A percentile compares a stretch with the other conserved stretches of the same genome.
Conservation (phyloP, 2,329 filamentous ascomycete species). For the Venturia effusa region DNA sequence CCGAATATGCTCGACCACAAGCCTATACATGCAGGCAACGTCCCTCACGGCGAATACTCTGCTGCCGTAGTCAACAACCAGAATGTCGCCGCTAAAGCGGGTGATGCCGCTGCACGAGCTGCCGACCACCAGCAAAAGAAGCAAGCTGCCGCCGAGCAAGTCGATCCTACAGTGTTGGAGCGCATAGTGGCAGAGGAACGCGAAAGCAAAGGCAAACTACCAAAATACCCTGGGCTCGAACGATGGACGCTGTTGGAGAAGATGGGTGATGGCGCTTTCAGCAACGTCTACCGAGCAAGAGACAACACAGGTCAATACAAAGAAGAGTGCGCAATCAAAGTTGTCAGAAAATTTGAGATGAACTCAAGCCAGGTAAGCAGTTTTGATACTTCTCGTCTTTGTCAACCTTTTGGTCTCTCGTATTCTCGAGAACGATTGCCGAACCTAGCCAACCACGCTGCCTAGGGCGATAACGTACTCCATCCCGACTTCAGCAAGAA, state of each 20-base stretch:
- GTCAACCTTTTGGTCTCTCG: constrained; percentile 5
- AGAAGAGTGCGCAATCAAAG: constrained; percentile 93
- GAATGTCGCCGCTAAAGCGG: constrained; percentile 59
- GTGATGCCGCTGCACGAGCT: constrained; percentile 52
- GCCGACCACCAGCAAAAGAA: constrained; percentile 51
- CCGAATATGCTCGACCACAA: constrained; percentile 51
- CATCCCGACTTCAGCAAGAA: constrained; percentile 95
- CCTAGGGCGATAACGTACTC: constrained; percentile 80
- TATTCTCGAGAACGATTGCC: constrained; percentile 17
- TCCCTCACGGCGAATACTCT: constrained; percentile 47
- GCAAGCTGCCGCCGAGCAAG: constrained; percentile 31
- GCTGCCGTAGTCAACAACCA: constrained; percentile 49
- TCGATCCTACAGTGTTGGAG: constrained; percentile 60
- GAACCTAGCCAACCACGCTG: constrained; percentile 39
- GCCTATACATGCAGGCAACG: constrained; percentile 38
- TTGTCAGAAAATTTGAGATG: constrained; percentile 98
- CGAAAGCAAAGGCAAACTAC: constrained; percentile 73
- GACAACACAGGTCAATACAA: constrained; percentile 57
- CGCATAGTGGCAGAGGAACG: constrained; percentile 88
- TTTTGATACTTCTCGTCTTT: constrained; percentile 2
- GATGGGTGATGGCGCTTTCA: constrained; percentile 98
- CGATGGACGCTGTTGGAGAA: constrained; percentile 83
- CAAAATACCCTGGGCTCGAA: constrained; percentile 73
- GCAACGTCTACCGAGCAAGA: constrained; percentile 87
- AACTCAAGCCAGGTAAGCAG: constrained; percentile 88